Conservation (phyloP, 805 yeast genomes). For the Wickerhamomyces bovis region DNA sequence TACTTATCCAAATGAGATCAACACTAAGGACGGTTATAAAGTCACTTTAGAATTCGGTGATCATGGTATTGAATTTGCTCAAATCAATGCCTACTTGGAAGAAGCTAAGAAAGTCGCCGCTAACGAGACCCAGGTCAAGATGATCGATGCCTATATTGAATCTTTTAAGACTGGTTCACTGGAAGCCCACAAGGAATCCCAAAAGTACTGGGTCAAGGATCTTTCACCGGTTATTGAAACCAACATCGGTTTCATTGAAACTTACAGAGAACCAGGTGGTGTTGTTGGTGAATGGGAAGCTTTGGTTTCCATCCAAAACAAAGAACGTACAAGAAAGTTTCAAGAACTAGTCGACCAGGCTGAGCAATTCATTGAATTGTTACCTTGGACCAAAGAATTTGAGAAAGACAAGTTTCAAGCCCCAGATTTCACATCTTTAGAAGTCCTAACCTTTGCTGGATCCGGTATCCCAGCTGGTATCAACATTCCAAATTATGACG, state of each 20-base stretch:
- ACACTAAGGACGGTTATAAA: slow-evolving; percentile 32
- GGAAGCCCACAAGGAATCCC: slow-evolving; percentile 80
- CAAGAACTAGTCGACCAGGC: slow-evolving; percentile 65
- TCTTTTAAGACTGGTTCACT: slow-evolving; percentile 79
- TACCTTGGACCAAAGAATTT: slow-evolving; percentile 74
- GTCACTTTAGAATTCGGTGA: slow-evolving; percentile 70
- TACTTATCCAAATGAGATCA: slow-evolving; percentile 44
- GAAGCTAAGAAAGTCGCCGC: slow-evolving; percentile 61
- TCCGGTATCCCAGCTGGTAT: slow-evolving; percentile 92
- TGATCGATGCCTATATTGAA: slow-evolving; percentile 60
- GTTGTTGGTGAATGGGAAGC: slow-evolving; percentile 95
- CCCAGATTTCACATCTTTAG: slow-evolving; percentile 88
- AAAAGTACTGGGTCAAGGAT: slow-evolving; percentile 84
- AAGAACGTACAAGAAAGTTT: slow-evolving; percentile 79
- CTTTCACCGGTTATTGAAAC: slow-evolving; percentile 73
- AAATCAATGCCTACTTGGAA: slow-evolving; percentile 49
- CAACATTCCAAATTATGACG: slow-evolving; percentile 89
- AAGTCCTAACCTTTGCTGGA: slow-evolving; percentile 84
- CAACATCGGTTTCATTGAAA: slow-evolving; percentile 87
- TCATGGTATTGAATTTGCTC: slow-evolving; percentile 56
- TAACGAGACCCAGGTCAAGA: slow-evolving; percentile 61
- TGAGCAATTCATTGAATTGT: slow-evolving; percentile 49
- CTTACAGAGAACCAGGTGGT: slow-evolving; percentile 89
- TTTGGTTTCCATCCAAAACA: slow-evolving; percentile 82
- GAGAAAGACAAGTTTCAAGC: slow-evolving; percentile 87